Percentiles rank a stretch among this genome's conserved stretches.
Conservation (phyloP, 306 rosid species). For the Arachis hypogaea region DNA sequence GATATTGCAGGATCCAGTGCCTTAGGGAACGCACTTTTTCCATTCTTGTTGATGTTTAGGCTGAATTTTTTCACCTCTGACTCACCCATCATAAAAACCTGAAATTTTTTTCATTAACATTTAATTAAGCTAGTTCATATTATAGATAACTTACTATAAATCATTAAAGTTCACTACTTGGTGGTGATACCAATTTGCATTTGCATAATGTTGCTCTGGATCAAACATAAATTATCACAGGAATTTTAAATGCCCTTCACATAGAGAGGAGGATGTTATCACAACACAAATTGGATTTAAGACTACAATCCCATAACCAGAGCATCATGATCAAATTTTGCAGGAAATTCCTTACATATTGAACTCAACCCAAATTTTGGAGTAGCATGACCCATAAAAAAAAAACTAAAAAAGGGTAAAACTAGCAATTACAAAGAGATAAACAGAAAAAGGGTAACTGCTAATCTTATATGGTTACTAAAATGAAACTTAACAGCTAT, state of each 20-base stretch:
- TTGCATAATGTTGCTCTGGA: background rate
- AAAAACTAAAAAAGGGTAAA: background rate
- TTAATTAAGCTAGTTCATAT: conserved; percentile 3
- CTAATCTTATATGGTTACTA: background rate
- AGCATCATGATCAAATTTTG: conserved; percentile 15
- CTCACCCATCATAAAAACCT: conserved; percentile 63
- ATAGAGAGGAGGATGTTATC: background rate
- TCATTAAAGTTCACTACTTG: conserved; percentile 26
- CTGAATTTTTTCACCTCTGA: conserved; percentile 47
- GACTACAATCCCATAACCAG: background rate
- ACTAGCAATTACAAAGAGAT: background rate
- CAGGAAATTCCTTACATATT: conserved; percentile 26
- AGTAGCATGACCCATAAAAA: conserved; percentile 32
- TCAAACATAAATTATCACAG: conserved; percentile 1
- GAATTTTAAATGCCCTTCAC: background rate
- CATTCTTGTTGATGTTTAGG: conserved; percentile 47
- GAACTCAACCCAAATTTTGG: background rate
- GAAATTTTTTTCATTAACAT: conserved; percentile 37
- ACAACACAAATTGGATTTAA: background rate
- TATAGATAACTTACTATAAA: background rate
- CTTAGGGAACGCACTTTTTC: conserved; percentile 47
- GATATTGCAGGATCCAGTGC: conserved; percentile 55
- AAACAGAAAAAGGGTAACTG: conserved; percentile 20
- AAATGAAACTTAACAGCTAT: background rate
- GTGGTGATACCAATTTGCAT: background rate